phyloP scores from a whole-genome alignment of 2,329 filamentous ascomycete species.

The Aspergillus quadrilineatus region DNA sequence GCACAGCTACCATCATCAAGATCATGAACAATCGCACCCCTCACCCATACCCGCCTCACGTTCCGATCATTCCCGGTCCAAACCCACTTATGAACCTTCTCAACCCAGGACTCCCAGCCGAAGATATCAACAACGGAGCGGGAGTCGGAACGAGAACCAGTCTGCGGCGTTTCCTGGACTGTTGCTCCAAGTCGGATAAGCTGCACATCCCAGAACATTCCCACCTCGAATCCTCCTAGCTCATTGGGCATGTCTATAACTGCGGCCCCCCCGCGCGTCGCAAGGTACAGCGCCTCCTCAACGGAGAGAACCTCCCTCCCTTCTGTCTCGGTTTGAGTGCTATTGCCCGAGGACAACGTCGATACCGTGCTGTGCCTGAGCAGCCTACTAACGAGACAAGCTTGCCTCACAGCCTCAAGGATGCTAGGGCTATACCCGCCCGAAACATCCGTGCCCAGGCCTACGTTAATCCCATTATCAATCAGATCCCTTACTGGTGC shows the following conservation, averaged over 20 bases:
- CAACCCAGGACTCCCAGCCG: slow-evolving; percentile 85
- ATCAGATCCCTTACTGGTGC: slow-evolving; percentile 74
- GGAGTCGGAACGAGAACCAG: background rate
- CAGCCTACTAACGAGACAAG: slow-evolving; percentile 72
- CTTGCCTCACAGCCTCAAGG: slow-evolving; percentile 78
- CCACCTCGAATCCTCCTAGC: slow-evolving; percentile 79
- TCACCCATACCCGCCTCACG: slow-evolving; percentile 84
- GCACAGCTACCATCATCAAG: background rate
- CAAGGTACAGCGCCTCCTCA: slow-evolving; percentile 82
- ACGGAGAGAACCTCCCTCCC: slow-evolving; percentile 64
- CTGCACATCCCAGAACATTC: slow-evolving; percentile 90
- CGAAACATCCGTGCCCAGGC: slow-evolving; percentile 85
- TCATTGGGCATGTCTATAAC: slow-evolving; percentile 71
- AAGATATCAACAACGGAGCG: slow-evolving; percentile 75
- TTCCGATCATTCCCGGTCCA: slow-evolving; percentile 93
- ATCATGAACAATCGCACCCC: slow-evolving; percentile 72
- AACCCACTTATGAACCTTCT: slow-evolving; percentile 88
- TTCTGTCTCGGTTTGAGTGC: background rate
- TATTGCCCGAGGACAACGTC: background rate
- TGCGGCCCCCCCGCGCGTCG: slow-evolving; percentile 80
- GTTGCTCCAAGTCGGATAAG: slow-evolving; percentile 61
- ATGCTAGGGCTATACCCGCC: slow-evolving; percentile 83
- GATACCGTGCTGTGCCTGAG: slow-evolving; percentile 32
- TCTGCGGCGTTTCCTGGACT: no score
- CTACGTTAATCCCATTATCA: slow-evolving; percentile 72